Evolutionary conservation across 768 basidiomycete species (phyloP).

Genomic region (Phaffia tasmanica): DNA sequence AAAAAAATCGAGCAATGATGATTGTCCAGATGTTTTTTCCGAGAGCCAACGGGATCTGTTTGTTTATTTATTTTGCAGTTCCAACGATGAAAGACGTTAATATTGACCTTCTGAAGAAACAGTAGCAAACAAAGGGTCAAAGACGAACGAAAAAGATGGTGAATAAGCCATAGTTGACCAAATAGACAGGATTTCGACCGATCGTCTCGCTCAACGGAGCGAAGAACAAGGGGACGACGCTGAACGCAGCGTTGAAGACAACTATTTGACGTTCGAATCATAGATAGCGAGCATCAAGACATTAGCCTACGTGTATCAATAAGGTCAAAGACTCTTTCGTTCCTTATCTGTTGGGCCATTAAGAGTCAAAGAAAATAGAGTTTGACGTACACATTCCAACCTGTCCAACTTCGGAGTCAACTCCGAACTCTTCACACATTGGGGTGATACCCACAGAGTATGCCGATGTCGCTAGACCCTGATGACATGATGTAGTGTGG

Average conservation of each 20-base stretch:
- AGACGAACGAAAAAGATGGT: neutral
- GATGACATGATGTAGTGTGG: neutral
- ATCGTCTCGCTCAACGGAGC: slow-evolving; percentile 12
- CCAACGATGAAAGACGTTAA: neutral
- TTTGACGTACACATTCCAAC: slow-evolving; percentile 18
- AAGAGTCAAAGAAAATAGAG: neutral
- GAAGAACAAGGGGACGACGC: slow-evolving; percentile 17
- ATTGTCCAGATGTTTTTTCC: slow-evolving; percentile 27
- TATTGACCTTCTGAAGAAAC: neutral
- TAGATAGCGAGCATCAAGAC: neutral
- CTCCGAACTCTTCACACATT: slow-evolving; percentile 16
- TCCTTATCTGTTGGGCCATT: too few relatives aligned
- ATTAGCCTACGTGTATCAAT: too few relatives aligned
- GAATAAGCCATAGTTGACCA: slow-evolving; percentile 12
- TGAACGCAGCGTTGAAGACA: slow-evolving; percentile 22
- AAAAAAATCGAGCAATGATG: slow-evolving; percentile 27
- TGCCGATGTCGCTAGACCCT: slow-evolving; percentile 19
- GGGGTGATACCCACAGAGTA: slow-evolving; percentile 19
- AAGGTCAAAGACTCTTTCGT: too few relatives aligned
- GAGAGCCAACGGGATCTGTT: slow-evolving; percentile 13
- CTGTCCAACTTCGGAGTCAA: slow-evolving; percentile 19
- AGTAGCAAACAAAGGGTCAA: neutral
- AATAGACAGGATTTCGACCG: slow-evolving; percentile 23
- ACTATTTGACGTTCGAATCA: neutral
- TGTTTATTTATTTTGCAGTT: too few relatives aligned